Conservation (phyloP, 2,329 filamentous ascomycete species). For the Capronia coronata region DNA sequence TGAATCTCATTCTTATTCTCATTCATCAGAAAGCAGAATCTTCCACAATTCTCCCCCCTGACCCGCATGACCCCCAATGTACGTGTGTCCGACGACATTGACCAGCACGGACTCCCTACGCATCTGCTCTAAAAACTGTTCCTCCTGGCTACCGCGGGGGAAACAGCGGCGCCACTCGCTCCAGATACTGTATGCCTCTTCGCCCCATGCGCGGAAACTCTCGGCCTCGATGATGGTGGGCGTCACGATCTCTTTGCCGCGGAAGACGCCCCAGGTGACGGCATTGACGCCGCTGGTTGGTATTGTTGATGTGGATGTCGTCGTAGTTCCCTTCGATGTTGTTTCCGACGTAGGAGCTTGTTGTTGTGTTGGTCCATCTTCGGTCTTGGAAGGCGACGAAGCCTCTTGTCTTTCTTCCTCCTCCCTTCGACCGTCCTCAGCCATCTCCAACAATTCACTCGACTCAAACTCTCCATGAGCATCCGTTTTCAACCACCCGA, state of each 20-base stretch:
- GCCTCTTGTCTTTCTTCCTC: too few relatives aligned
- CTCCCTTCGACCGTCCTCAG: too few relatives aligned
- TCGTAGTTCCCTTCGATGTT: background rate
- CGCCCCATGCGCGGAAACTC: constrained; percentile 86
- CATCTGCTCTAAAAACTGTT: constrained; percentile 61
- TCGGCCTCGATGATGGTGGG: constrained; percentile 96
- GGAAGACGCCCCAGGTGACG: constrained; percentile 94
- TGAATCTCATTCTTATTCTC: background rate
- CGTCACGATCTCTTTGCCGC: constrained; percentile 90
- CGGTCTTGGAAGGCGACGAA: too few relatives aligned
- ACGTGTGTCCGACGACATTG: constrained; percentile 53
- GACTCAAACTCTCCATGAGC: constrained; percentile 69
- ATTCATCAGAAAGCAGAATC: constrained; percentile 13
- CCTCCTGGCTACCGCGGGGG: constrained; percentile 63
- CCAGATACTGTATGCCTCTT: constrained; percentile 96
- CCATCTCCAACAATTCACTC: constrained; percentile 8
- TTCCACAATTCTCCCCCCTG: constrained; percentile 28
- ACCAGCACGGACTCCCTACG: constrained; percentile 76
- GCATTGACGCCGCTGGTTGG: constrained; percentile 65
- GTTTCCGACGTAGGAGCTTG: too few relatives aligned
- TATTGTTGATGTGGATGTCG: constrained; percentile 30
- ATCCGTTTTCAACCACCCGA: constrained; percentile 87
- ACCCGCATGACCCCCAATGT: constrained; percentile 36
- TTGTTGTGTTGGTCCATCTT: too few relatives aligned
- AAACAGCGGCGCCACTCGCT: constrained; percentile 88